Conservation (phyloP, 2,329 filamentous ascomycete species). For the Coniochaeta sp. region DNA sequence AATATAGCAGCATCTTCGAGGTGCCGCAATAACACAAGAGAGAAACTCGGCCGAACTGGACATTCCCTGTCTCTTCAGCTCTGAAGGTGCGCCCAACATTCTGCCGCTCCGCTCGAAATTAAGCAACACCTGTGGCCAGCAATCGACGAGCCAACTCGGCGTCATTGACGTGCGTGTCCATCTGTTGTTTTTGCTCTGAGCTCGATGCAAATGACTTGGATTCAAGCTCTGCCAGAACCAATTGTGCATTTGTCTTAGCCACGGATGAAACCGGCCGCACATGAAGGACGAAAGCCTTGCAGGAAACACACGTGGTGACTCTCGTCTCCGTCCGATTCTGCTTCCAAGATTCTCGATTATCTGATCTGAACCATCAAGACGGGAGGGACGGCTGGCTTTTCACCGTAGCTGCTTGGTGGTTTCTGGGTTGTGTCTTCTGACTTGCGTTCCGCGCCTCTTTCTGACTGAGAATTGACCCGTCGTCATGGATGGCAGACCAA, state of each 20-base stretch:
- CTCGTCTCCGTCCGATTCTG: neutral
- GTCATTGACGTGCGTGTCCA: neutral
- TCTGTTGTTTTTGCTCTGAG: neutral
- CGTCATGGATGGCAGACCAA: no score
- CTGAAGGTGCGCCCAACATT: neutral
- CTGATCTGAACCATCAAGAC: neutral
- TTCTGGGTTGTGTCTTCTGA: neutral
- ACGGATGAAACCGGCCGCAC: neutral
- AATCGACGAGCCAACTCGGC: neutral
- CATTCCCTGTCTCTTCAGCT: neutral
- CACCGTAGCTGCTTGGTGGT: no score
- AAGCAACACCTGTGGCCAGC: neutral
- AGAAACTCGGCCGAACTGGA: neutral
- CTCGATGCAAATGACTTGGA: neutral
- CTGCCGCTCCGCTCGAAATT: neutral
- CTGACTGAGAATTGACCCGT: neutral
- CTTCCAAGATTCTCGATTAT: neutral
- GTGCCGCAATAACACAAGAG: neutral
- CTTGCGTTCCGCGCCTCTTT: neutral
- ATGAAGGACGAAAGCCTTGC: neutral
- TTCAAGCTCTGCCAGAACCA: neutral
- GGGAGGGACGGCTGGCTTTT: no score
- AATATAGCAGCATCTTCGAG: neutral
- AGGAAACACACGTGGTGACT: neutral
- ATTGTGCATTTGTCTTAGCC: neutral